Conservation (phyloP, 768 basidiomycete species). For the Calocera cornea region DNA sequence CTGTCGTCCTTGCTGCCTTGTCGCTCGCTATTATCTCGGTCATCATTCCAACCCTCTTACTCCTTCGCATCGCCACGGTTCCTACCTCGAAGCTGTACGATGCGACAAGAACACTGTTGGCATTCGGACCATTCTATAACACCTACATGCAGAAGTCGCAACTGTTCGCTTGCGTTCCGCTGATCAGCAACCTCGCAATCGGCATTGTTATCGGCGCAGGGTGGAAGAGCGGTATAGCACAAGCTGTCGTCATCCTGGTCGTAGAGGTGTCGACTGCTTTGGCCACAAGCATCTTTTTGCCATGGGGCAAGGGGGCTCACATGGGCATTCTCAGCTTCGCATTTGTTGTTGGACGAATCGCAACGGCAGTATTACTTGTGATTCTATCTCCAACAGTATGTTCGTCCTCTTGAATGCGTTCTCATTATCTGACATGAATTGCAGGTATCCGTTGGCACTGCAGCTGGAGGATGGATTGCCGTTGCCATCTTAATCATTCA, state of each 20-base stretch:
- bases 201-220: slow-evolving; percentile 81
- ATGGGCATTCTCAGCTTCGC: slow-evolving; percentile 95
- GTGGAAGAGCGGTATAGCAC: slow-evolving; percentile 79
- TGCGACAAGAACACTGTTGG: slow-evolving; percentile 80
- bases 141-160: slow-evolving; percentile 86
- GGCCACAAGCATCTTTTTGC: slow-evolving; percentile 85
- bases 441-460: slow-evolving; percentile 70
- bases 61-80: slow-evolving; percentile 65
- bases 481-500: slow-evolving; percentile 78
- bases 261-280: slow-evolving; percentile 78
- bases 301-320: slow-evolving; percentile 91
- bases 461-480: slow-evolving; percentile 82
- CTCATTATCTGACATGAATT: slow-evolving; percentile 9
- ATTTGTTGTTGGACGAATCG: slow-evolving; percentile 80
- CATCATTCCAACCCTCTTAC: slow-evolving; percentile 55
- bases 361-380: slow-evolving; percentile 78
- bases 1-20: slow-evolving; percentile 65
- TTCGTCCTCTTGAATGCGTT: slow-evolving; percentile 12
- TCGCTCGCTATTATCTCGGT: slow-evolving; percentile 72
- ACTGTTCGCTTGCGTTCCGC: slow-evolving; percentile 68
- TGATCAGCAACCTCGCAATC: slow-evolving; percentile 68
- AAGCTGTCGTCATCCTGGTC: slow-evolving; percentile 78
- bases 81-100: slow-evolving; percentile 86
- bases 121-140: slow-evolving; percentile 86
- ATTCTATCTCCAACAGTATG: slow-evolving; percentile 80